A percentile compares a stretch with the other conserved stretches of the same genome.
These are phyloP conservation scores for Talaromyces sp. DNA, from an alignment of 2,329 filamentous ascomycete genomes.

Conservation along the genomic window DNA sequence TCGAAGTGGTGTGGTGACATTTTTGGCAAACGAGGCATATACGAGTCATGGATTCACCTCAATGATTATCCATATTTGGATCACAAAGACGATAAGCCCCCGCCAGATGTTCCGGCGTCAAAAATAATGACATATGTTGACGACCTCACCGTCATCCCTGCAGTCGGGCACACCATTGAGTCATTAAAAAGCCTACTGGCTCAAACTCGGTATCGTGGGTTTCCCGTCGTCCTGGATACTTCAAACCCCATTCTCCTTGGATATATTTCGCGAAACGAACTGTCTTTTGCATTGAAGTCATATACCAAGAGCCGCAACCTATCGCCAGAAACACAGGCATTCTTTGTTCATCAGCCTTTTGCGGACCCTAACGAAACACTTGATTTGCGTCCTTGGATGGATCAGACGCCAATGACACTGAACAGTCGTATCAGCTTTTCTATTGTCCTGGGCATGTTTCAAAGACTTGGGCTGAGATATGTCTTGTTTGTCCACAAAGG, in stretches of 20 bases:
- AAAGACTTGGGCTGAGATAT: conserved; percentile 86
- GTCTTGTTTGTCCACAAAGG: conserved; percentile 82
- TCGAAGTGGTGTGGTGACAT: conserved; percentile 98
- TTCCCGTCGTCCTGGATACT: conserved; percentile 78
- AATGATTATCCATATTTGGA: conserved; percentile 95
- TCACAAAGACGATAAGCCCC: conserved; percentile 70
- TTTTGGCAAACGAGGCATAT: conserved; percentile 87
- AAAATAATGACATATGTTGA: conserved; percentile 91
- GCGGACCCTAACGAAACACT: conserved; percentile 72
- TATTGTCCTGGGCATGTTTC: conserved; percentile 88
- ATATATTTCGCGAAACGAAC: conserved; percentile 89
- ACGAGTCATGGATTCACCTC: conserved; percentile 96
- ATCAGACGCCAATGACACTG: conserved; percentile 92
- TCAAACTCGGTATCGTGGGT: conserved; percentile 76
- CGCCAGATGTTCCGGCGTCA: conserved; percentile 79
- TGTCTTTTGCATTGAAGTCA: conserved; percentile 70
- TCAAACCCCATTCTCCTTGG: conserved; percentile 76
- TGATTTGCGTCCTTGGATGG: conserved; percentile 96
- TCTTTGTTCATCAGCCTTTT: conserved; percentile 78
- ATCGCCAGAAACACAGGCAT: conserved; percentile 67
- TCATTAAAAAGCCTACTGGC: conserved; percentile 66
- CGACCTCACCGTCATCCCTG: conserved; percentile 81
- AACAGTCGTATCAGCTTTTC: conserved; percentile 70
- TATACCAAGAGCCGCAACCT: conserved; percentile 52
- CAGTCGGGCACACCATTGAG: conserved; percentile 79